phyloP scores from a whole-genome alignment of 768 basidiomycete species.

The Termitomyces sp. region DNA sequence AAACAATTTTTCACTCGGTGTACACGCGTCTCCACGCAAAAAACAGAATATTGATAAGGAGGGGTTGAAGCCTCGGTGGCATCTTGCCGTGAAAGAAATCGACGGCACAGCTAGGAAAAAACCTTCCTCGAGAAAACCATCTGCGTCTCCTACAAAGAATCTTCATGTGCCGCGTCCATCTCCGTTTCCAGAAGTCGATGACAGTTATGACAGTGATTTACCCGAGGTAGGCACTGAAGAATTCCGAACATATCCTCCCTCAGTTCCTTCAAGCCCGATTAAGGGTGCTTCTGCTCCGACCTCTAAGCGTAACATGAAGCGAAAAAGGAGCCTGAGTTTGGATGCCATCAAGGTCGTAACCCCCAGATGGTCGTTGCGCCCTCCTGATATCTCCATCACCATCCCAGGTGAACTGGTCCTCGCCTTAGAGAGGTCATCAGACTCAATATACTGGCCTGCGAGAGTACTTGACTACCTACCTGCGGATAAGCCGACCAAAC shows the following conservation, averaged over 20 bases:
- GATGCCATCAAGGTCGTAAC: conserved; percentile 9
- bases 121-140: background rate
- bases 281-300: background rate
- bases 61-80: conserved; percentile 38
- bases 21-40: conserved; percentile 36
- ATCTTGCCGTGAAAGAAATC: conserved; percentile 40
- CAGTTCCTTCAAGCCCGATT: conserved; percentile 8
- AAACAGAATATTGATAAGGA: conserved; percentile 31
- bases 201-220: conserved; percentile 33
- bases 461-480: conserved; percentile 46
- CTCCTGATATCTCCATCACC: conserved; percentile 40
- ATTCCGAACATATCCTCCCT: conserved; percentile 7
- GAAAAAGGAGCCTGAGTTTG: conserved; percentile 16
- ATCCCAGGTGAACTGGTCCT: conserved; percentile 69
- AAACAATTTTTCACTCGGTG: background rate
- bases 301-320: conserved; percentile 19
- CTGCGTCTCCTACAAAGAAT: background rate
- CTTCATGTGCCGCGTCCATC: background rate
- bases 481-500: conserved; percentile 26
- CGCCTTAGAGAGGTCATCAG: conserved; percentile 34
- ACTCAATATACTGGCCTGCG: conserved; percentile 60
- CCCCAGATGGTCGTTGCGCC: conserved; percentile 32
- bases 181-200: conserved; percentile 12
- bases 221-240: conserved; percentile 28
- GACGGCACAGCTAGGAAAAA: background rate